A percentile compares a stretch with the other conserved stretches of the same genome.
These are phyloP conservation scores for Colletotrichum tofieldiae DNA, from an alignment of 2,329 filamentous ascomycete species.

Conservation along the genomic window DNA sequence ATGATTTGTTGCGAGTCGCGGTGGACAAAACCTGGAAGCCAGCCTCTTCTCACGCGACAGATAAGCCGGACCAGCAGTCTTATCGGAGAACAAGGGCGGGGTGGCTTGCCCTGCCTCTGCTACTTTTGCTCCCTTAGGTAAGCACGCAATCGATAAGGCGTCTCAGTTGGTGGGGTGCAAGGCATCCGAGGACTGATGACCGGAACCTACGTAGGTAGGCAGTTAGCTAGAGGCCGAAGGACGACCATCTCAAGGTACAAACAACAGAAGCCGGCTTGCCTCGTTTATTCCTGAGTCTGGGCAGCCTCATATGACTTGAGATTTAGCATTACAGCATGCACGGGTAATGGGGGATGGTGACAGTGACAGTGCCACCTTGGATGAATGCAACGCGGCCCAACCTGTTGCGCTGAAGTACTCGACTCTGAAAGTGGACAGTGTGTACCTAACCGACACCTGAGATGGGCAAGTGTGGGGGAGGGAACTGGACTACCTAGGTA, in stretches of 20 bases:
- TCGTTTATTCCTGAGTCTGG: not conserved
- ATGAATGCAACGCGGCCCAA: not conserved
- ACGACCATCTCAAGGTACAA: not conserved
- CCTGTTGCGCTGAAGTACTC: not conserved
- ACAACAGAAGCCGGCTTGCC: not conserved
- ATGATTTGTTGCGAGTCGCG: not conserved
- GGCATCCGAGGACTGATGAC: not conserved
- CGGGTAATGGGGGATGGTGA: not conserved
- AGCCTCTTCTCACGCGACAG: slow-evolving; percentile 2
- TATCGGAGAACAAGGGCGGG: slow-evolving; percentile 7
- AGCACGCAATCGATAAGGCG: slow-evolving; percentile 14
- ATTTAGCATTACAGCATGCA: not conserved
- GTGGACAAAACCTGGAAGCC: slow-evolving; percentile 8
- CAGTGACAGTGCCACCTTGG: not conserved
- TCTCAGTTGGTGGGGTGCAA: not conserved
- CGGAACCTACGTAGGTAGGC: too few species aligned
- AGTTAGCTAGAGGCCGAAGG: not conserved
- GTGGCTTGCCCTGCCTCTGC: not conserved
- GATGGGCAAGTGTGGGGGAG: not conserved
- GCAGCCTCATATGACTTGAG: not conserved
- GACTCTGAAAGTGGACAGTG: not conserved
- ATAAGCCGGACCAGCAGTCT: not conserved
- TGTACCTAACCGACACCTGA: not conserved
- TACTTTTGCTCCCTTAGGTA: not conserved
- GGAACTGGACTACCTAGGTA: too few species aligned